phyloP scores from a whole-genome alignment of 441 rosid species.

The Theobroma grandiflorum region DNA sequence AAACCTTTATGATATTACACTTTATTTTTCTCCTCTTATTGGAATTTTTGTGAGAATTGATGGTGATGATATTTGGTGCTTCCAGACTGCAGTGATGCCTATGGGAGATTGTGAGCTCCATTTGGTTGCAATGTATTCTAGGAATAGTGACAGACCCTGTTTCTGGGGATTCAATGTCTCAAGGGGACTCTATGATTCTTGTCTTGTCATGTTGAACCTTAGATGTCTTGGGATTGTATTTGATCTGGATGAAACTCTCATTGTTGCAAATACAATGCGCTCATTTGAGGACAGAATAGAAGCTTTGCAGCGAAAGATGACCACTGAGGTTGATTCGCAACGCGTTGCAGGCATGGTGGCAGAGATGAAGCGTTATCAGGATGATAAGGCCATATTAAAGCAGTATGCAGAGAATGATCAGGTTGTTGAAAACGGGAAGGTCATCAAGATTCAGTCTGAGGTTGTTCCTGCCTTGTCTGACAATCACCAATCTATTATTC shows the following conservation, averaged over 20 bases:
- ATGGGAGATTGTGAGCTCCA: constrained; percentile 87
- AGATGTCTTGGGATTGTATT: constrained; percentile 97
- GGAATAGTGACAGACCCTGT: constrained; percentile 64
- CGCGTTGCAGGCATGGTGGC: constrained; percentile 77
- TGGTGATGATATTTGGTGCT: constrained; percentile 35
- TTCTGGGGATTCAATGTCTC: constrained; percentile 91
- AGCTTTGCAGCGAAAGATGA: constrained; percentile 76
- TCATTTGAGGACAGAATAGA: constrained; percentile 95
- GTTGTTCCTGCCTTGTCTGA: constrained; percentile 82
- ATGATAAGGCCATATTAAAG: constrained; percentile 83
- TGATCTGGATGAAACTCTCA: constrained; percentile 96
- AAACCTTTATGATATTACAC: background rate
- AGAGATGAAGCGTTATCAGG: constrained; percentile 92
- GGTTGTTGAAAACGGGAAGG: constrained; percentile 89
- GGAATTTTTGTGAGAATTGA: constrained; percentile 17
- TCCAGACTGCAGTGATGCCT: constrained; percentile 89
- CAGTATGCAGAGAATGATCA: constrained; percentile 91
- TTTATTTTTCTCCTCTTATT: background rate
- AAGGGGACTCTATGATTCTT: constrained; percentile 74
- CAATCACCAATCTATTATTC: constrained; percentile 74
- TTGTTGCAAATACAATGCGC: constrained; percentile 95
- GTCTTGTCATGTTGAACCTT: constrained; percentile 88
- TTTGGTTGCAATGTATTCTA: constrained; percentile 91
- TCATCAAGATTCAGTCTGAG: constrained; percentile 75
- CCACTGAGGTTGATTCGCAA: constrained; percentile 73